These are phyloP conservation scores for Solanum stenotomum DNA, from an alignment of 257 asterid genomes.

Conservation along the genomic window DNA sequence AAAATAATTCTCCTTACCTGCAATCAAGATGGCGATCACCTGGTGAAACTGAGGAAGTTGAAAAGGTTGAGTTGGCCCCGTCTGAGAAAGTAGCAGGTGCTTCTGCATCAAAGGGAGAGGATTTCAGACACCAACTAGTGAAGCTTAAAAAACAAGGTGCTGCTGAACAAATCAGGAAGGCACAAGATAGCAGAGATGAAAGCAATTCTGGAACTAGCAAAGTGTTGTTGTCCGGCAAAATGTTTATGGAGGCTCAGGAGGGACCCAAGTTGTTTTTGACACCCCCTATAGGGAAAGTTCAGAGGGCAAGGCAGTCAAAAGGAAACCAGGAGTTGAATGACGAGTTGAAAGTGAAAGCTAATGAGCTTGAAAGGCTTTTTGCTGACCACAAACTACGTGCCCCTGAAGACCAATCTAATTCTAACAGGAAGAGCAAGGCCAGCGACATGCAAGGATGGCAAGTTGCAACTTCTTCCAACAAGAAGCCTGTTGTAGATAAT, in stretches of 20 bases:
- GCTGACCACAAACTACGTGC: conserved; percentile 58
- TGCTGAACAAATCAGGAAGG: conserved; percentile 34
- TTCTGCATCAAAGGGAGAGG: conserved; percentile 32
- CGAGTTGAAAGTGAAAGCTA: conserved; percentile 80
- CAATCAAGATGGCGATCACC: conserved; percentile 31
- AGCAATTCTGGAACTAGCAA: conserved; percentile 22
- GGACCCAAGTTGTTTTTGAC: conserved; percentile 39
- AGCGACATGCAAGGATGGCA: conserved; percentile 27
- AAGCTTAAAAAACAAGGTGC: conserved; percentile 30
- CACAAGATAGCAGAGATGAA: conserved; percentile 26
- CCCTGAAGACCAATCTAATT: conserved; percentile 62
- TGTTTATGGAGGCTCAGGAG: conserved; percentile 33
- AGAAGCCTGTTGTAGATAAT: conserved; percentile 26
- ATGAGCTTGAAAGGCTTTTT: conserved; percentile 84
- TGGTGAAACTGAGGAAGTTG: conserved; percentile 22
- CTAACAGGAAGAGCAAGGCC: conserved; percentile 34
- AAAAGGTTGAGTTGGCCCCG: conserved; percentile 20
- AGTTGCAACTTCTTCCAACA: conserved; percentile 20
- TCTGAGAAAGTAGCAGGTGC: conserved; percentile 19
- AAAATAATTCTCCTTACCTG: conserved; percentile 24
- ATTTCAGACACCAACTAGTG: conserved; percentile 34
- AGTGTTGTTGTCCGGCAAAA: conserved; percentile 21
- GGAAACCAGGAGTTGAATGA: conserved; percentile 81
- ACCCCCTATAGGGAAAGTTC: conserved; percentile 42
- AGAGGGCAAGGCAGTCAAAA: conserved; percentile 59